Percentiles rank a stretch among this genome's conserved stretches.
Conservation (phyloP, 2,329 filamentous ascomycete species). For the Arthrobotrys sphaeroides region DNA sequence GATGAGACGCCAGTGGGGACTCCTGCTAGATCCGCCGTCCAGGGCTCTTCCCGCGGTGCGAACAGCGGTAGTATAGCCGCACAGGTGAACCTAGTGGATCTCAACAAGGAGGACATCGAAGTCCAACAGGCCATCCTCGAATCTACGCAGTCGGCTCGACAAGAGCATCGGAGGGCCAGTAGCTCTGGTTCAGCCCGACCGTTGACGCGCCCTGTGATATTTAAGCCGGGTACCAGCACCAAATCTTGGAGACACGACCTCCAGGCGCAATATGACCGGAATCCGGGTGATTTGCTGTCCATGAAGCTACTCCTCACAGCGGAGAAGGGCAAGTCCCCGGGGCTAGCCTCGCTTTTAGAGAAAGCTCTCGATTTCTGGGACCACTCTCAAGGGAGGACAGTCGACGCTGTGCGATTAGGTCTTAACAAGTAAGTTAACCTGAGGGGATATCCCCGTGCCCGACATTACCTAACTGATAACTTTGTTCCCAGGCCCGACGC, state of each 20-base stretch:
- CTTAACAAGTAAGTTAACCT: conserved; percentile 17
- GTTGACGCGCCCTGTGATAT: neutral
- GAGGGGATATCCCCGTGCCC: neutral
- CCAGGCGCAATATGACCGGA: neutral
- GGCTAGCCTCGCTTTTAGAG: neutral
- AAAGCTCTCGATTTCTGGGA: neutral
- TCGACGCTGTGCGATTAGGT: neutral
- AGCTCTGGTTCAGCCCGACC: no score
- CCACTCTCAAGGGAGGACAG: neutral
- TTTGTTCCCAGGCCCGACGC: neutral
- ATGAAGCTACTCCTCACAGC: neutral
- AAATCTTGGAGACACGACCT: neutral
- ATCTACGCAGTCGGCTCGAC: conserved; percentile 5
- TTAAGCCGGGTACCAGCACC: neutral
- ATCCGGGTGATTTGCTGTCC: neutral
- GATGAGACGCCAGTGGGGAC: conserved; percentile 30
- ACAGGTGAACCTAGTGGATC: neutral
- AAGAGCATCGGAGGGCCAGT: neutral
- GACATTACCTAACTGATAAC: neutral
- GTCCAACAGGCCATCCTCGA: conserved; percentile 17
- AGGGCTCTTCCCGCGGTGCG: neutral
- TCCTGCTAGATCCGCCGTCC: neutral
- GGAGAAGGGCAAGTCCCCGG: neutral
- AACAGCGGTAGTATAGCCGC: neutral
- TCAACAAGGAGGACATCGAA: neutral